Conservation (phyloP, 2,329 filamentous ascomycete species). For the Fusarium vanettenii region DNA sequence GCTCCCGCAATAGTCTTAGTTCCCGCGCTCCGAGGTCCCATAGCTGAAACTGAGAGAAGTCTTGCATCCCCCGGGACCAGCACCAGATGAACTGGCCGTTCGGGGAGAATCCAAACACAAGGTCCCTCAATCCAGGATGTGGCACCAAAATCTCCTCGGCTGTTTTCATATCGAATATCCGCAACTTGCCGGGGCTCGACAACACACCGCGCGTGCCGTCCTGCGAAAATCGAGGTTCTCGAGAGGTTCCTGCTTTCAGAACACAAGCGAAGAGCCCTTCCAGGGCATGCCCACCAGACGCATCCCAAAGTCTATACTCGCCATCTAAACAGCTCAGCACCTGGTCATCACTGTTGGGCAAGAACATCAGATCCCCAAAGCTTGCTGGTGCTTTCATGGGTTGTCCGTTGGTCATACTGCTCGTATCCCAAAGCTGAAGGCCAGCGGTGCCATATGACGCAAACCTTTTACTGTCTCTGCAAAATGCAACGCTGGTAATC, state of each 20-base stretch:
- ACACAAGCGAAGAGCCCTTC: not conserved
- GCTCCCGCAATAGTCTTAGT: not conserved
- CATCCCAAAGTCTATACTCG: not conserved
- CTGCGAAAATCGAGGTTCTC: not conserved
- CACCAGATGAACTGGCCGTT: not conserved
- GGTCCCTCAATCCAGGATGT: not conserved
- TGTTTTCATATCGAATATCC: not conserved
- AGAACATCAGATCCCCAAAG: not conserved
- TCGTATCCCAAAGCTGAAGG: not conserved
- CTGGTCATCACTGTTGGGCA: not conserved
- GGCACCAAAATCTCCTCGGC: not conserved
- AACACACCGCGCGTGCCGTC: not conserved
- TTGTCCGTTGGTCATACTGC: not conserved
- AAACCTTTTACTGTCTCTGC: not conserved
- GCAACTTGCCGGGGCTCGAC: not conserved
- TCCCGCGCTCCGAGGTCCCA: not conserved
- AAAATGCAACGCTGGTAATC: not conserved
- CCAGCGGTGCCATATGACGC: not conserved
- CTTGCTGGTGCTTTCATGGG: not conserved
- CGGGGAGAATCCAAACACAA: not conserved
- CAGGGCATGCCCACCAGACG: not conserved
- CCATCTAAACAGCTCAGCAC: not conserved
- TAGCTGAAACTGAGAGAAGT: not conserved
- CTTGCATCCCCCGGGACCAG: not conserved
- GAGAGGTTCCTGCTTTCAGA: not conserved